phyloP scores from a whole-genome alignment of 805 yeast species.

The Ogataea glucozyma region DNA sequence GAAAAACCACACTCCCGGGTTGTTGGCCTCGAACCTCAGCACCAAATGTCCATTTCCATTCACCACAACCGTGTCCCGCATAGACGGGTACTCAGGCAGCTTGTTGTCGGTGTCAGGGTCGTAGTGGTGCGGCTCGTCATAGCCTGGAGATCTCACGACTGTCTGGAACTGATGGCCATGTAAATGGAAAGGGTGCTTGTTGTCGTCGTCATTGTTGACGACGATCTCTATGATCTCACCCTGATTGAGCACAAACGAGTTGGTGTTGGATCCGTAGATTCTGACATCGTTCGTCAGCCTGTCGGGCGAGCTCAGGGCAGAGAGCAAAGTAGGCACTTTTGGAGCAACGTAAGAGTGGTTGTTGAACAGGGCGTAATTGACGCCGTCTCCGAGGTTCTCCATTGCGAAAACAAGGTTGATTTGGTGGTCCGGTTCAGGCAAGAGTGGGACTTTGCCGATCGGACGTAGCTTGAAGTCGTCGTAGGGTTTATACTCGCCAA shows the following conservation, averaged over 20 bases:
- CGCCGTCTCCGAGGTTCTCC: constrained; percentile 73
- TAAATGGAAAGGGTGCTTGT: constrained; percentile 94
- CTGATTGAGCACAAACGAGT: constrained; percentile 57
- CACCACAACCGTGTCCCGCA: constrained; percentile 72
- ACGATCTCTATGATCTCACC: constrained; percentile 74
- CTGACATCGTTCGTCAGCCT: constrained; percentile 50
- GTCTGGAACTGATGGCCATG: constrained; percentile 91
- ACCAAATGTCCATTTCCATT: constrained; percentile 69
- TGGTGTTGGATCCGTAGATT: constrained; percentile 76
- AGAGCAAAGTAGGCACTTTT: constrained; percentile 66
- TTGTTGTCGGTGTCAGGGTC: constrained; percentile 42
- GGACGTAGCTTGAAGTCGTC: constrained; percentile 53
- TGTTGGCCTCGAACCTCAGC: constrained; percentile 72
- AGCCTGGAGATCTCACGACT: constrained; percentile 61
- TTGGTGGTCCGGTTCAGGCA: constrained; percentile 61
- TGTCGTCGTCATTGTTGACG: constrained; percentile 79
- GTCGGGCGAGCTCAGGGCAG: constrained; percentile 61
- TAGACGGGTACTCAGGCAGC: constrained; percentile 59
- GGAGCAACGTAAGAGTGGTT: constrained; percentile 64
- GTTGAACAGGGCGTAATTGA: constrained; percentile 76
- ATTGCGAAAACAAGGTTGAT: constrained; percentile 60
- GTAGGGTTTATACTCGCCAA: constrained; percentile 34
- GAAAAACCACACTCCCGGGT: constrained; percentile 94
- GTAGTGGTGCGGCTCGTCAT: constrained; percentile 59
- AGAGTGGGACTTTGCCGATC: constrained; percentile 39